A percentile compares a stretch with the other conserved stretches of the same genome.
phyloP scores from a whole-genome alignment of 805 yeast species.

The Candida tibetensis region DNA sequence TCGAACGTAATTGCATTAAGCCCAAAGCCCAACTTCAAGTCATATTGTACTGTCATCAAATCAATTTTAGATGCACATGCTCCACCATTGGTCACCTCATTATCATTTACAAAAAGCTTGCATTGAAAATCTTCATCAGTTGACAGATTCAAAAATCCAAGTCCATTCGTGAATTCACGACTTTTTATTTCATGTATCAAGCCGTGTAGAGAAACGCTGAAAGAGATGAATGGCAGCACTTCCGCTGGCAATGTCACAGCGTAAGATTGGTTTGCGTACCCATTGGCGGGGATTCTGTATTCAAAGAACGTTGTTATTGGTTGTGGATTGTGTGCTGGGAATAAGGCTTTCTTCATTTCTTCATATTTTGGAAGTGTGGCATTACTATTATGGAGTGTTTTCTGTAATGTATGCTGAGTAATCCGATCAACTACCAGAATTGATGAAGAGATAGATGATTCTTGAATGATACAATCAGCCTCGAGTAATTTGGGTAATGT shows the following conservation, averaged over 20 bases:
- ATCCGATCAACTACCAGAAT: slow-evolving; percentile 10
- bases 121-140: slow-evolving; percentile 44
- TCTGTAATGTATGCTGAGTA: slow-evolving; percentile 10
- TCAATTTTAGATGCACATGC: slow-evolving; percentile 28
- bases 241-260: slow-evolving; percentile 38
- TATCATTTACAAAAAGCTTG: slow-evolving; percentile 36
- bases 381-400: slow-evolving; percentile 8
- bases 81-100: slow-evolving; percentile 33
- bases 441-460: slow-evolving; percentile 35
- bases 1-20: slow-evolving; percentile 39
- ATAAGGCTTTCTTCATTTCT: slow-evolving; percentile 25
- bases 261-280: slow-evolving; percentile 39
- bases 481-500: slow-evolving; percentile 24
- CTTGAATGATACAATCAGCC: slow-evolving; percentile 36
- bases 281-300: slow-evolving; percentile 37
- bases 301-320: slow-evolving; percentile 35
- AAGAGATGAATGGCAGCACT: slow-evolving; percentile 30
- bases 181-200: slow-evolving; percentile 29
- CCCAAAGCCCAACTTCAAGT: slow-evolving; percentile 39
- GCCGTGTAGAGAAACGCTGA: slow-evolving; percentile 36
- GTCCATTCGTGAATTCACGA: slow-evolving; percentile 32
- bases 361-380: slow-evolving; percentile 24
- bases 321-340: slow-evolving; percentile 28
- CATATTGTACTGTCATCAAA: slow-evolving; percentile 31
- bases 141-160: slow-evolving; percentile 27